phyloP scores from a whole-genome alignment of 495 filamentous ascomycete species.

The Daldinia bambusicola region DNA sequence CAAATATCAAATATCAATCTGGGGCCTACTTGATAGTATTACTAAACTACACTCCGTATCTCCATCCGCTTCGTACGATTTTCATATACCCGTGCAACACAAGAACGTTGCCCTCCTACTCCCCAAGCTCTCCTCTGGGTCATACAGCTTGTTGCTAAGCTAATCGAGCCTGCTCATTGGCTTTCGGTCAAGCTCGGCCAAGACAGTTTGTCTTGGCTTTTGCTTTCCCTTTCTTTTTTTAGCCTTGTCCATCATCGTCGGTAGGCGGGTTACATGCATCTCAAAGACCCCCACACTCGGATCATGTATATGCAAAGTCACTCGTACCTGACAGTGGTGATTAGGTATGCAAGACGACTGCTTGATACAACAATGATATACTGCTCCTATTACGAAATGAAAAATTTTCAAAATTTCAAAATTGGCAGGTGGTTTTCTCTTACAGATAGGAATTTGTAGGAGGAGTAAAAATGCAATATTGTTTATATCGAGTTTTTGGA shows the following conservation, averaged over 20 bases:
- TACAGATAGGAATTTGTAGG: not conserved
- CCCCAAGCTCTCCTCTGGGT: constrained; percentile 6
- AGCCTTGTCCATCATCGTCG: constrained; percentile 10
- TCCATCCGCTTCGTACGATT: constrained; percentile 18
- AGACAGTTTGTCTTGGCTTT: constrained; percentile 20
- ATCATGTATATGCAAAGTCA: constrained; percentile 27
- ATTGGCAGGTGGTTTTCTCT: constrained; percentile 29
- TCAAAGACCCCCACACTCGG: constrained; percentile 24
- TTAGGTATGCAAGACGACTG: constrained; percentile 22
- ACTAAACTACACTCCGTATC: constrained; percentile 16
- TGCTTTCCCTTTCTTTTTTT: constrained; percentile 36
- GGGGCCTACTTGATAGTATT: constrained; percentile 10
- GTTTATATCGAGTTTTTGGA: not conserved
- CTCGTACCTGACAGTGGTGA: constrained; percentile 37
- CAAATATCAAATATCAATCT: not conserved
- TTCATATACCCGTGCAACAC: constrained; percentile 20
- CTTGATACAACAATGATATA: constrained; percentile 19
- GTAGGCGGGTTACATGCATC: constrained; percentile 32
- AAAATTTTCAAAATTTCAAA: constrained; percentile 10
- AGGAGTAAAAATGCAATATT: constrained; percentile 2
- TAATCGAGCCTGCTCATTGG: constrained; percentile 18
- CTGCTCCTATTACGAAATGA: constrained; percentile 1
- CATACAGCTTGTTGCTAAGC: constrained; percentile 17
- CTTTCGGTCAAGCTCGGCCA: constrained; percentile 31
- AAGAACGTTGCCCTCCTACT: constrained; percentile 16